phyloP scores from a whole-genome alignment of 1,284 basidiomycete species.

The Sanguinoderma infundibulare region DNA sequence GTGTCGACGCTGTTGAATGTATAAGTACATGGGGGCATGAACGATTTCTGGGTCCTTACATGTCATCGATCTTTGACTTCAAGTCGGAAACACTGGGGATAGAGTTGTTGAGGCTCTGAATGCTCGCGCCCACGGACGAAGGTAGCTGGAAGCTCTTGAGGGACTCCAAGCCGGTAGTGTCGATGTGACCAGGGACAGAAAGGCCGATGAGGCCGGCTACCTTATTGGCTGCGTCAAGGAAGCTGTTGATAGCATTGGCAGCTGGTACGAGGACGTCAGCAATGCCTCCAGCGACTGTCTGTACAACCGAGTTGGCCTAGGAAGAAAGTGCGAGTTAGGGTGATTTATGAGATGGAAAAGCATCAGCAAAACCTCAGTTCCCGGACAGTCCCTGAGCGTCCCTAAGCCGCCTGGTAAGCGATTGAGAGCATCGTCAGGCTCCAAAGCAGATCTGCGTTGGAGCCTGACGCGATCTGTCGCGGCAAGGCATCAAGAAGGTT shows the following conservation, averaged over 20 bases:
- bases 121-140: constrained; percentile 73
- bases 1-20: constrained; percentile 69
- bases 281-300: background rate
- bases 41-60: constrained; percentile 55
- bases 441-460: too few species aligned
- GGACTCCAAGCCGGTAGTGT: constrained; percentile 70
- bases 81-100: constrained; percentile 83
- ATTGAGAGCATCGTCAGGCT: too few species aligned
- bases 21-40: constrained; percentile 16
- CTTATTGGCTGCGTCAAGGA: constrained; percentile 73
- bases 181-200: constrained; percentile 70
- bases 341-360: too few species aligned
- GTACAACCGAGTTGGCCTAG: constrained; percentile 75
- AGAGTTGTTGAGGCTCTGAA: constrained; percentile 78
- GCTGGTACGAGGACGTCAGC: background rate
- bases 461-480: too few species aligned
- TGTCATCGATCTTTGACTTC: constrained; percentile 68
- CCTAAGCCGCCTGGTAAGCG: too few species aligned
- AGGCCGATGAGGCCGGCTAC: constrained; percentile 66
- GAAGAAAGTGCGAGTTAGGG: too few species aligned
- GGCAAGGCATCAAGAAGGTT: too few species aligned
- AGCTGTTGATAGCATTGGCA: constrained; percentile 60
- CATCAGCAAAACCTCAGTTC: too few species aligned
- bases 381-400: too few species aligned
- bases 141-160: constrained; percentile 86